Evolutionary conservation across 164 flowering plant genomes (phyloP).

Genomic region (Sextonia rubra): DNA sequence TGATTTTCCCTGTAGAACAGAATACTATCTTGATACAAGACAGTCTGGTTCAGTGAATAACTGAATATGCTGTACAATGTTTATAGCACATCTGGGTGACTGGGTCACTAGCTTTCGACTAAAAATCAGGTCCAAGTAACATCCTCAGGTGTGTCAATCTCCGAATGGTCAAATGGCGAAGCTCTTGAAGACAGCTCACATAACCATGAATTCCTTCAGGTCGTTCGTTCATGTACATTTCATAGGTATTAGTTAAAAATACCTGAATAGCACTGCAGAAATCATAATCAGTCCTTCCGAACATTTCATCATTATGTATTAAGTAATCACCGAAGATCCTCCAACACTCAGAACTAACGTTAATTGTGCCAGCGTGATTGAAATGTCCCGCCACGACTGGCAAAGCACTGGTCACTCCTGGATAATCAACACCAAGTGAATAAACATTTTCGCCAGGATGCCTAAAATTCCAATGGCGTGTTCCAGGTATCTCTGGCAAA

Average conservation of each 20-base stretch:
- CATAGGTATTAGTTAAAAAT: constrained; percentile 20
- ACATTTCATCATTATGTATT: constrained; percentile 11
- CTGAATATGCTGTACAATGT: not conserved
- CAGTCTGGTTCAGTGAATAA: too few species aligned
- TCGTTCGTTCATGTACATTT: constrained; percentile 16
- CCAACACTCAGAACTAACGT: constrained; percentile 3
- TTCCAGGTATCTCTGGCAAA: not conserved
- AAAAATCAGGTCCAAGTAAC: constrained; percentile 1
- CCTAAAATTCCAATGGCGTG: not conserved
- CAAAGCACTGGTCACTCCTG: not conserved
- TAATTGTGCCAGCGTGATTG: not conserved
- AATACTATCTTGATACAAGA: too few species aligned
- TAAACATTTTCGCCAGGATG: not conserved
- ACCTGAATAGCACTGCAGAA: constrained; percentile 1
- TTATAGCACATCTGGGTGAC: too few species aligned
- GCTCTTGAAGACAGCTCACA: constrained; percentile 19
- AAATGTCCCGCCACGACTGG: not conserved
- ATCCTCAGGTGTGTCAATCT: constrained; percentile 17
- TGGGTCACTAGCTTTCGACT: not conserved
- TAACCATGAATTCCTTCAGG: constrained; percentile 14
- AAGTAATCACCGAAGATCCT: constrained; percentile 23
- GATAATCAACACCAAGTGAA: not conserved
- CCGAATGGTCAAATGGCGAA: constrained; percentile 18
- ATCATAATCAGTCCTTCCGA: constrained; percentile 20
- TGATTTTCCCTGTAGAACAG: not conserved